These are phyloP conservation scores for Chlorella vulgaris DNA, from an alignment of 139 green algal genomes.

Conservation along the genomic window DNA sequence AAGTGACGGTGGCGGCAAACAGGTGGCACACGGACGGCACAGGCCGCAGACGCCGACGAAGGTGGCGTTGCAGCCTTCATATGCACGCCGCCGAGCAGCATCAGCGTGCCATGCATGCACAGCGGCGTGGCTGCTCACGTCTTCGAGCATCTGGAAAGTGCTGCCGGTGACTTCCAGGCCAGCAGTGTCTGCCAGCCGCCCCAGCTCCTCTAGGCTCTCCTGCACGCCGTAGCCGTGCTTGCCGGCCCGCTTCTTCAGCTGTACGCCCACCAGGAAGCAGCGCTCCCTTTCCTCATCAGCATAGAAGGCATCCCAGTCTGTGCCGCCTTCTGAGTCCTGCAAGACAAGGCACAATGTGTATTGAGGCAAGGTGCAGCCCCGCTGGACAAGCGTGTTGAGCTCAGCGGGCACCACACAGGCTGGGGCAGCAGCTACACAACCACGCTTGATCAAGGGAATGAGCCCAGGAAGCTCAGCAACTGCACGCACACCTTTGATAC, in stretches of 20 bases:
- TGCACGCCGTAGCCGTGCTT: slow-evolving; percentile 65
- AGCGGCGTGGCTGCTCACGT: neutral
- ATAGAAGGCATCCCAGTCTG: neutral
- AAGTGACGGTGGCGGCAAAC: neutral
- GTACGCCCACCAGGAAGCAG: slow-evolving; percentile 27
- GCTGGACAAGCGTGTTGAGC: no score
- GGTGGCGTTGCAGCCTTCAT: no score
- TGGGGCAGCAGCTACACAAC: no score
- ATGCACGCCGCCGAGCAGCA: no score
- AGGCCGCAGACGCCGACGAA: neutral
- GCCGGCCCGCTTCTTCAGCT: slow-evolving; percentile 26
- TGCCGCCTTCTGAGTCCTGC: neutral
- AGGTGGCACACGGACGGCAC: neutral
- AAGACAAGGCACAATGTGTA: no score
- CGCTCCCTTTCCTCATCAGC: slow-evolving; percentile 19
- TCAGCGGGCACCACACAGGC: no score
- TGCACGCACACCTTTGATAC: no score
- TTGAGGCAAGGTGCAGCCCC: no score
- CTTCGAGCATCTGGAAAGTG: slow-evolving; percentile 81
- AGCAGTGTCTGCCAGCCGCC: slow-evolving; percentile 69
- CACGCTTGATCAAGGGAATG: no score
- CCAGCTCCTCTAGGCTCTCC: slow-evolving; percentile 86
- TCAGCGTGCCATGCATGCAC: neutral
- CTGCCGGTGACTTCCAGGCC: slow-evolving; percentile 88
- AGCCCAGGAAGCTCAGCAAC: no score